Evolutionary conservation across 2,329 filamentous ascomycete genomes (phyloP).

Genomic region (Colletotrichum higginsianum): DNA sequence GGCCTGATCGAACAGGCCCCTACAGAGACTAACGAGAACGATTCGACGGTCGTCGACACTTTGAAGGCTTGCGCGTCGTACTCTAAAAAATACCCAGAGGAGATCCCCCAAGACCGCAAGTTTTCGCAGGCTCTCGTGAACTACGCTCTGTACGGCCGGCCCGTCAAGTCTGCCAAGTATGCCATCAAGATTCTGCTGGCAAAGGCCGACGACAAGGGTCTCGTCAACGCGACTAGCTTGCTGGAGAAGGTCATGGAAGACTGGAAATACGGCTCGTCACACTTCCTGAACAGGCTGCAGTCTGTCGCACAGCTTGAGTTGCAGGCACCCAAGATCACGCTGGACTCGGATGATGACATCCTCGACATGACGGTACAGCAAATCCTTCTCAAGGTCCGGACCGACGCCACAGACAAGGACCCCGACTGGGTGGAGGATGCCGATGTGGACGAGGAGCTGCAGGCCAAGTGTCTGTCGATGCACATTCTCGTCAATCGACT

Average conservation of each 20-base stretch:
- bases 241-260: conserved; percentile 81
- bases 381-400: conserved; percentile 79
- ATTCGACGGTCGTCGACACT: conserved; percentile 85
- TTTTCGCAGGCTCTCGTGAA: conserved; percentile 85
- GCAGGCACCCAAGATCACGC: conserved; percentile 79
- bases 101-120: conserved; percentile 85
- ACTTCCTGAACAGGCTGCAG: conserved; percentile 83
- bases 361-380: conserved; percentile 83
- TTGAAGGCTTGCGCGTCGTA: conserved; percentile 96
- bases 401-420: conserved; percentile 69
- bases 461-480: conserved; percentile 86
- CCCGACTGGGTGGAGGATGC: conserved; percentile 78
- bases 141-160: conserved; percentile 87
- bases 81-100: conserved; percentile 85
- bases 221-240: conserved; percentile 88
- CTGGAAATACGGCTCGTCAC: conserved; percentile 79
- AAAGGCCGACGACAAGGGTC: conserved; percentile 78
- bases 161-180: conserved; percentile 90
- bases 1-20: conserved; percentile 87
- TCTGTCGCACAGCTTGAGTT: conserved; percentile 83
- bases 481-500: conserved; percentile 90
- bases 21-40: conserved; percentile 75
- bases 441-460: conserved; percentile 83
- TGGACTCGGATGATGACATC: conserved; percentile 82
- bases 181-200: conserved; percentile 92